Percentiles rank a stretch among this genome's conserved stretches.
Conservation (phyloP, 176 grass and related monocot species). For the Oryza longistaminata region DNA sequence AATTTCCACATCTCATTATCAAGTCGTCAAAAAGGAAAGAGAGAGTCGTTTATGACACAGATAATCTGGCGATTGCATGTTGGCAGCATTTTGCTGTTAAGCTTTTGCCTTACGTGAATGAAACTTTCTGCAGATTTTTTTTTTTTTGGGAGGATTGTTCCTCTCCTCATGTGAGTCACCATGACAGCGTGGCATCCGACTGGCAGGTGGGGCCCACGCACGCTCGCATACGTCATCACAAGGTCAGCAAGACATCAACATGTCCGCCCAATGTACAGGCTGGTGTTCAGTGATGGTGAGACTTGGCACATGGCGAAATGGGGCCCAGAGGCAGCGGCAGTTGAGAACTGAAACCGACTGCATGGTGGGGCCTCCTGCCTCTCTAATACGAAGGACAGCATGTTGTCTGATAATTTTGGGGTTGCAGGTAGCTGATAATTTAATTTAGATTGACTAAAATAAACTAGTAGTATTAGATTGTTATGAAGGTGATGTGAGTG, state of each 20-base stretch:
- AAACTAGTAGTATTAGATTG: neutral
- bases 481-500: neutral
- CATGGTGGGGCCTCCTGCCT: neutral
- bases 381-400: neutral
- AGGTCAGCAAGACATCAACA: constrained; percentile 29
- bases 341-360: neutral
- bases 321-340: neutral
- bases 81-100: neutral
- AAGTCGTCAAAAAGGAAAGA: neutral
- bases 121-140: neutral
- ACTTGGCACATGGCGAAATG: neutral
- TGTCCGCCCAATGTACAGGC: neutral
- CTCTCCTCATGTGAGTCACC: neutral
- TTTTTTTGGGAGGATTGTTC: neutral
- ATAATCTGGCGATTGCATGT: neutral
- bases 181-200: neutral
- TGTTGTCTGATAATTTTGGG: neutral
- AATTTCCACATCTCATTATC: neutral
- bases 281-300: neutral
- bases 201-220: neutral
- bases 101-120: neutral
- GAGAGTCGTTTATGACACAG: neutral
- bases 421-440: neutral
- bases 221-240: neutral
- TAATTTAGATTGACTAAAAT: neutral